Evolutionary conservation across 805 yeast genomes (phyloP), one percentile per base, ranked within the genome.

Genomic region (Geotrichum ghanense): DNA sequence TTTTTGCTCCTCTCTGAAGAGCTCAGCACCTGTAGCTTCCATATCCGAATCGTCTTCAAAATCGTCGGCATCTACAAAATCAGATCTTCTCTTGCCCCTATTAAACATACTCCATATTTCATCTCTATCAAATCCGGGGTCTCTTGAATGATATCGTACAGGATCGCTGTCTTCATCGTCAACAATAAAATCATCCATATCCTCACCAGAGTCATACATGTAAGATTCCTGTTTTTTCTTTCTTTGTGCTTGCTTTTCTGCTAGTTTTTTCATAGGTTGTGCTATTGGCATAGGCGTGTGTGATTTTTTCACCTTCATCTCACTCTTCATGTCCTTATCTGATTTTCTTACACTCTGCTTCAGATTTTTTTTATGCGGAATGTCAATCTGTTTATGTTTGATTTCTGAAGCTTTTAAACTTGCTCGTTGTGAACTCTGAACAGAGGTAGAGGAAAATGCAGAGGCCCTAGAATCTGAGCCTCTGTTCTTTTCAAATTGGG

Each of bases 11-110:
- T 90, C 98, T 48, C 77, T 84, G 39, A 87, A 66, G 21, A 92
- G 78, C 52, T 90, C 97, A 22, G 80, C 80, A 22, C 96, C 97
- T 1, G 92, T 82, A 2, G 96, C 96, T 60, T 90, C 97, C 97
- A 92, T 90, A 56, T 85, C 67, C 35, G 66, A 74, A 21, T 70
- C 69, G 22, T 55, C 56, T 25, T 74, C 75, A 47, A 6, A 10
- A 6, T 74, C 78, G 45, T 72, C 70, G 45, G 71, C 67, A 31
- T 65, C 63, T 22, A 67, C 60, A 50, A 69, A 72, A 40, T 70
- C 63, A 0, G 67, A 55, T 41, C 86, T 68, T 46, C 72, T 69
- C 49, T 71, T 72, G 2, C 88, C 86, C 48, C 75, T 71, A 57
- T 78, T 81, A 62, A 89, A 83, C 63, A 90, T 74, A 17, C 79